Percentiles rank a stretch among this genome's conserved stretches.
Conservation (phyloP, 1,284 basidiomycete species). For the Naganishia sp. region DNA sequence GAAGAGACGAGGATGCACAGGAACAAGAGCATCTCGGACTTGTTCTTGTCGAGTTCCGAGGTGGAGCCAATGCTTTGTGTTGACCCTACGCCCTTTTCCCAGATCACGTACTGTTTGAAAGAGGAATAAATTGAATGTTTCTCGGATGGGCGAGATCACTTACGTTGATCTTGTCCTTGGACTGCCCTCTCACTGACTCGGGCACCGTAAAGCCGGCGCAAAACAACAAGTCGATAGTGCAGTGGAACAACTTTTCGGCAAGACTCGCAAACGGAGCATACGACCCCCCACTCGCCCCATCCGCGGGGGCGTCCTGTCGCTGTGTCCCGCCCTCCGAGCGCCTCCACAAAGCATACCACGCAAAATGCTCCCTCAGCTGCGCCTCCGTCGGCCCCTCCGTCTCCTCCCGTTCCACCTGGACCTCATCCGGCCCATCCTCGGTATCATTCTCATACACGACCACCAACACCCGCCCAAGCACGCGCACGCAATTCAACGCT, state of each 20-base stretch:
- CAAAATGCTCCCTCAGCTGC: slow-evolving; percentile 27
- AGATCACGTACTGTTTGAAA: slow-evolving; percentile 55
- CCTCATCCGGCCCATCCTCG: slow-evolving; percentile 44
- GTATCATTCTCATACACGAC: slow-evolving; percentile 80
- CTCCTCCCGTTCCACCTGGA: slow-evolving; percentile 39
- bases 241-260: slow-evolving; percentile 73
- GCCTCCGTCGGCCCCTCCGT: slow-evolving; percentile 14
- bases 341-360: slow-evolving; percentile 30
- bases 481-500: slow-evolving; percentile 80
- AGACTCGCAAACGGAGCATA: slow-evolving; percentile 65
- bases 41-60: slow-evolving; percentile 72
- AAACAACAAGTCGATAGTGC: slow-evolving; percentile 79
- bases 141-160: slow-evolving; percentile 66
- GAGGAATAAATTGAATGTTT: slow-evolving; percentile 41
- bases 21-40: slow-evolving; percentile 80
- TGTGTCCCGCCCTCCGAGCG: background rate
- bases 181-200: slow-evolving; percentile 64
- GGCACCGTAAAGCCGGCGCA: slow-evolving; percentile 89
- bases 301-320: background rate
- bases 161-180: slow-evolving; percentile 69
- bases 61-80: slow-evolving; percentile 70
- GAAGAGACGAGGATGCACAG: slow-evolving; percentile 80
- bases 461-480: slow-evolving; percentile 82
- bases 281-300: slow-evolving; percentile 48
- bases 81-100: slow-evolving; percentile 87